Percentiles rank a stretch among this genome's conserved stretches.
These are phyloP conservation scores for Tulasnella sp. DNA, from an alignment of 768 basidiomycete genomes.

Conservation along the genomic window DNA sequence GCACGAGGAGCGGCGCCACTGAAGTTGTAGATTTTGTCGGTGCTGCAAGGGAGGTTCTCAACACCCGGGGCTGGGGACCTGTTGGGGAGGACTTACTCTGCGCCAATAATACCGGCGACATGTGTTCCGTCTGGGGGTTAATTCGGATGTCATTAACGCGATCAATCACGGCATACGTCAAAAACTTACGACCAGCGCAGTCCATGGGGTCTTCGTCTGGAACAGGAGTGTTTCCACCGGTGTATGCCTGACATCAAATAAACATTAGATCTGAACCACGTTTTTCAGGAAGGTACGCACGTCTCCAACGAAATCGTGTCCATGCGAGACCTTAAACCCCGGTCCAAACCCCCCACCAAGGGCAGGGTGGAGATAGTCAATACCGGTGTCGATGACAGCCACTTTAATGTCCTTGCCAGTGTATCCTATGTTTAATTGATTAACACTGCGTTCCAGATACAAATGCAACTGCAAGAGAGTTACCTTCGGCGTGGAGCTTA, in stretches of 20 bases:
- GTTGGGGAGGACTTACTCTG: constrained; percentile 4
- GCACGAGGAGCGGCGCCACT: constrained; percentile 67
- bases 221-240: constrained; percentile 25
- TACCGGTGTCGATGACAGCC: constrained; percentile 29
- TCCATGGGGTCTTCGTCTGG: constrained; percentile 28
- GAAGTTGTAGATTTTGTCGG: constrained; percentile 60
- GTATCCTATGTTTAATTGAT: not conserved
- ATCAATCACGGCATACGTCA: constrained; percentile 32
- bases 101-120: constrained; percentile 47
- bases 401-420: constrained; percentile 27
- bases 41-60: constrained; percentile 53
- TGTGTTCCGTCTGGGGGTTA: constrained; percentile 45
- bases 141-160: constrained; percentile 34
- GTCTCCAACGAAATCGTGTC: constrained; percentile 31
- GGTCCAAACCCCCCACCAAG: constrained; percentile 28
- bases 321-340: constrained; percentile 26
- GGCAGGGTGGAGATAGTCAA: constrained; percentile 27
- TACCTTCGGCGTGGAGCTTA: constrained; percentile 28
- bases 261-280: constrained; percentile 31
- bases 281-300: constrained; percentile 32
- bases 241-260: constrained; percentile 6
- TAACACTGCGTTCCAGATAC: not conserved
- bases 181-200: constrained; percentile 23
- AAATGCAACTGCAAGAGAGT: not conserved
- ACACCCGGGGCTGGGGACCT: constrained; percentile 44